Evolutionary conservation across 2,329 filamentous ascomycete species (phyloP), one percentile per base, ranked within the genome.

Genomic region (Monosporascus sp.): DNA sequence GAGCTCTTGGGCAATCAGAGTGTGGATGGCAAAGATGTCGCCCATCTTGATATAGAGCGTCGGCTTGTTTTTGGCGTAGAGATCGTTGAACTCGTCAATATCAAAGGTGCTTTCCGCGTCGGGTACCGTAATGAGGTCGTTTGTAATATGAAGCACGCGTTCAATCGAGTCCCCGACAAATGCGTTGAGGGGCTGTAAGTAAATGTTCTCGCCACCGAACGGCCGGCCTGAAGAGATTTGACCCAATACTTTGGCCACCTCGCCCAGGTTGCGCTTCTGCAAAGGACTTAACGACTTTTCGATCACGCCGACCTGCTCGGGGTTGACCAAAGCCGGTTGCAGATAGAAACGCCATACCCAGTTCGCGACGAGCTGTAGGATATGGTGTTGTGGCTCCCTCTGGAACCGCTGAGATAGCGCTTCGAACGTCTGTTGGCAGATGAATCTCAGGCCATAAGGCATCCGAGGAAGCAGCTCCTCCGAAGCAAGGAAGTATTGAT

Each of bases 31-130:
- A 69, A 99, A 97, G 53, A 99, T 92, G 69, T 99, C 94, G 17
- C 89, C 84, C 83, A 99, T 93, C 75, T 99, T 99, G 77, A 99
- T 96, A 75, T 97, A 99, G n/a, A 99, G 79, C 0, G 93, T 97
- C 7, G 94, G 94, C 72, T 96, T 96, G 59, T 91, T 94, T 70
- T 95, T 92, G 53, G 93, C 89, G 68, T 97, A 97, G 7, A 99
- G 80, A 66, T 99, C 94, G 68, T 97, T 97, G 81, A 94, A 99
- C 69, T 97, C 94, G 68, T 99, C 94, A 68, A 99, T 97, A 70
- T 97, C 92, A 67, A 97, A 99, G 24, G 94, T 94, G 50, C 84
- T 81, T 71, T 99, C 94, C 0, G 91, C 89, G 63, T 94, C 87
- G 16, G 88, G 85, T 14, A 97, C 89, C 14, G 87, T 84, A 60